These are phyloP conservation scores for Musa balbisiana DNA, from an alignment of 202 grass and related monocot genomes.

Conservation along the genomic window DNA sequence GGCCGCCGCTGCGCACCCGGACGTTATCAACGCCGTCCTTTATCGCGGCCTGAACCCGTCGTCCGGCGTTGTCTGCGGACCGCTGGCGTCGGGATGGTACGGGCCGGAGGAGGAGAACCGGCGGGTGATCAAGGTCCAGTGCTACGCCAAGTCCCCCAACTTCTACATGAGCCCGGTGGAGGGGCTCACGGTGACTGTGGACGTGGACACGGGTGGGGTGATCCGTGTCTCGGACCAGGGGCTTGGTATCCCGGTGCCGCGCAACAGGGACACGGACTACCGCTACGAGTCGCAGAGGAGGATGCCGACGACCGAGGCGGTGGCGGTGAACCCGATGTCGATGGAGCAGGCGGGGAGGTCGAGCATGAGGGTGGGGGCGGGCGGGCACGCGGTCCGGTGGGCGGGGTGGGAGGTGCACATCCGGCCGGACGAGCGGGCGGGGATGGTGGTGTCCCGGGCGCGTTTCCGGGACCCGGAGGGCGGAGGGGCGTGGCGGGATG, in stretches of 20 bases:
- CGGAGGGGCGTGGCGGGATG: not conserved
- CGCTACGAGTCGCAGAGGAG: constrained; percentile 24
- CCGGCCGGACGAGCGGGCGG: not conserved
- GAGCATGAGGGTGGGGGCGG: constrained; percentile 17
- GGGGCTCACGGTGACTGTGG: not conserved
- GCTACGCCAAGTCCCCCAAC: not conserved
- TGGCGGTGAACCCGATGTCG: constrained; percentile 25
- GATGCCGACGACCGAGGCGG: constrained; percentile 3
- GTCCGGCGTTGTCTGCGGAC: not conserved
- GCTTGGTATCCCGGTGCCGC: constrained; percentile 8
- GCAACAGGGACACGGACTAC: constrained; percentile 23
- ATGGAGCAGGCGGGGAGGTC: constrained; percentile 19
- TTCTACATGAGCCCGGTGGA: not conserved
- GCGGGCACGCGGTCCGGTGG: constrained; percentile 14
- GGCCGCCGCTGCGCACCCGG: not conserved
- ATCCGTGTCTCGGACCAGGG: constrained; percentile 4
- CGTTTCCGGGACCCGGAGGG: not conserved
- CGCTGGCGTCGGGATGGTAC: not conserved
- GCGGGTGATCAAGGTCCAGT: not conserved
- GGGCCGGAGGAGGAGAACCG: not conserved
- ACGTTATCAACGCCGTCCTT: not conserved
- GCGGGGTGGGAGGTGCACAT: not conserved
- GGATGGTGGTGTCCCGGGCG: not conserved
- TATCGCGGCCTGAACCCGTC: not conserved
- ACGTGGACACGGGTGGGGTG: constrained; percentile 1